Conservation (phyloP, 768 basidiomycete genomes). For the Tulasnella sp. region DNA sequence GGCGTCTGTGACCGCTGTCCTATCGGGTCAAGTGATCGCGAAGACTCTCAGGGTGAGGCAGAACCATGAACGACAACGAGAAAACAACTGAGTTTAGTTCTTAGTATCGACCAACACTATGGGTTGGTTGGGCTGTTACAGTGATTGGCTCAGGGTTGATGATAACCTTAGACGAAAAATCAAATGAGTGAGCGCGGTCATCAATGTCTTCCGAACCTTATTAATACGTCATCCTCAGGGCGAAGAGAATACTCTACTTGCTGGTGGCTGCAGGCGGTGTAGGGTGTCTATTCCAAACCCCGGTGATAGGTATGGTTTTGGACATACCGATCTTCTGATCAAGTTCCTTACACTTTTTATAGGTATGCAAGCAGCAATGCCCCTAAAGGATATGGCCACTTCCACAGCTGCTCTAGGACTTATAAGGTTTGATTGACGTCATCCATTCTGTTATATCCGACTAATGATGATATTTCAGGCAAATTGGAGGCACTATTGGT, state of each 20-base stretch:
- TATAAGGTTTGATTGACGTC: conserved; percentile 23
- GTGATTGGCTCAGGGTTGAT: conserved; percentile 59
- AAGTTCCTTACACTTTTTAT: conserved; percentile 13
- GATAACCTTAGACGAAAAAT: conserved; percentile 48
- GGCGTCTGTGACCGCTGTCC: conserved; percentile 37
- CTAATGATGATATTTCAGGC: conserved; percentile 3
- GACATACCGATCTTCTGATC: neutral
- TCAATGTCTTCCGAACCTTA: neutral
- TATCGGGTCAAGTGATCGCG: conserved; percentile 45
- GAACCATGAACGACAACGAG: too few relatives aligned
- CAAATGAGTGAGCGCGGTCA: conserved; percentile 31
- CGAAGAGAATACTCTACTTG: conserved; percentile 48
- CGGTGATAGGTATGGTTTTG: conserved; percentile 13
- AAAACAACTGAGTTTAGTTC: too few relatives aligned
- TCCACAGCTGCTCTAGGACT: conserved; percentile 21
- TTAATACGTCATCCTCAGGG: conserved; percentile 31
- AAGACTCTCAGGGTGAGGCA: conserved; percentile 31
- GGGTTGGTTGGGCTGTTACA: conserved; percentile 43
- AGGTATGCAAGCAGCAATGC: conserved; percentile 23
- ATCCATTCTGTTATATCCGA: neutral
- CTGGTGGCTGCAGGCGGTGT: conserved; percentile 52
- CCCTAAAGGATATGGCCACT: conserved; percentile 22
- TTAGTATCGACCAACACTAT: conserved; percentile 51
- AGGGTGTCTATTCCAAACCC: conserved; percentile 44
- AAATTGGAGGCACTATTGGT: conserved; percentile 22